Conservation (phyloP, 2,329 filamentous ascomycete species). For the Orbilia oligospora region DNA sequence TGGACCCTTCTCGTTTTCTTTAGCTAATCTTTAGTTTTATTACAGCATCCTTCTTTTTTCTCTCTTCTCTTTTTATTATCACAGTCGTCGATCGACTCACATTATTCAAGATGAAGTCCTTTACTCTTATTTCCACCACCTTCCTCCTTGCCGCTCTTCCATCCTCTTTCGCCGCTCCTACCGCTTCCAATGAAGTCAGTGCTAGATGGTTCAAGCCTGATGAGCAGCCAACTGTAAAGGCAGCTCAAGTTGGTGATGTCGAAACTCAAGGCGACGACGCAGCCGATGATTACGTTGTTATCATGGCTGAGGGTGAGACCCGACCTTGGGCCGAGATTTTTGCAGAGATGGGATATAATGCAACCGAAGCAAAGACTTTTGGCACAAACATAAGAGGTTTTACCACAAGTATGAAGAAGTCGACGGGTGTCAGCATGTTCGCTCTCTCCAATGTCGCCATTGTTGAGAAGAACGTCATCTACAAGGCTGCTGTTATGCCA, state of each 20-base stretch:
- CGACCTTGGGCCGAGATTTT: slow-evolving; percentile 62
- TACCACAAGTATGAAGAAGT: slow-evolving; percentile 61
- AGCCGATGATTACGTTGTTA: slow-evolving; percentile 61
- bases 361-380: slow-evolving; percentile 66
- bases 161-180: slow-evolving; percentile 40
- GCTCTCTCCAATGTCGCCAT: slow-evolving; percentile 54
- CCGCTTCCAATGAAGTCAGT: slow-evolving; percentile 36
- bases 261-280: slow-evolving; percentile 32
- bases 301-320: slow-evolving; percentile 62
- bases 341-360: slow-evolving; percentile 61
- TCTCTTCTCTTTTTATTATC: not conserved
- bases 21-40: slow-evolving; percentile 21
- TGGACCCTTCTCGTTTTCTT: slow-evolving; percentile 15
- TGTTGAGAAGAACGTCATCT: slow-evolving; percentile 54
- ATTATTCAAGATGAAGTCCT: slow-evolving; percentile 59
- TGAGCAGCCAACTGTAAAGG: slow-evolving; percentile 15
- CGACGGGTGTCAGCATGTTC: slow-evolving; percentile 50
- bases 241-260: slow-evolving; percentile 13
- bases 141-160: slow-evolving; percentile 49
- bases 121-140: slow-evolving; percentile 49
- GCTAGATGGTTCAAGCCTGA: slow-evolving; percentile 51
- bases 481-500: slow-evolving; percentile 55
- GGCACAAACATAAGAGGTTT: slow-evolving; percentile 62
- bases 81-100: slow-evolving; percentile 59
- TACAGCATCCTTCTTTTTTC: slow-evolving; percentile 8